A percentile compares a stretch with the other conserved stretches of the same genome.
Conservation (phyloP, 148 eudicot genomes). For the Amaranthus hypochondriacus region DNA sequence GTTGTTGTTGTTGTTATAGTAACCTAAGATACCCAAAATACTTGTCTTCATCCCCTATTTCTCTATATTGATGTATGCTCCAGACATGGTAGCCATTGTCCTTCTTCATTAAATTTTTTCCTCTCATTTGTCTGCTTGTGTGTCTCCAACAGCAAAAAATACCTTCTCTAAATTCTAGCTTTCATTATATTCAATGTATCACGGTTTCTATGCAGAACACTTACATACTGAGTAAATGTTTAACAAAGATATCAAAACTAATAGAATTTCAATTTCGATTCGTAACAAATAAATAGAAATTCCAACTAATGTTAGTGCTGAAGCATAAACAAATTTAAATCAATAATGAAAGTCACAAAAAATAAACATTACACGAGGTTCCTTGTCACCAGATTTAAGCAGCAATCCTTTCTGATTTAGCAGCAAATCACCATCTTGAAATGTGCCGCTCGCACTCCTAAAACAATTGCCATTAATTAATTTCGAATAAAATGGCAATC, state of each 20-base stretch:
- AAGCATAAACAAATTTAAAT: background rate
- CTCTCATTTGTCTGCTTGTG: no score
- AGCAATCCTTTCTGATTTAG: slow-evolving; percentile 79
- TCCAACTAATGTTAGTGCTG: background rate
- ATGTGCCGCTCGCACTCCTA: slow-evolving; percentile 96
- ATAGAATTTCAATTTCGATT: background rate
- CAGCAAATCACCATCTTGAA: slow-evolving; percentile 87
- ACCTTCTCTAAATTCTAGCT: no score
- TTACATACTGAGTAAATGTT: background rate
- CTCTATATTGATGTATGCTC: no score
- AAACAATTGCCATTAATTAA: slow-evolving; percentile 3
- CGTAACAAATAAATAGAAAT: background rate
- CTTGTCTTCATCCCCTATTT: no score
- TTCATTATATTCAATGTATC: no score
- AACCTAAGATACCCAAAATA: no score
- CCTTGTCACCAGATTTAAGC: slow-evolving; percentile 57
- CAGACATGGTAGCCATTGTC: no score
- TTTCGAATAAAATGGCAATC: background rate
- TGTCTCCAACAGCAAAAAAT: no score
- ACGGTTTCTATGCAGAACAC: no score
- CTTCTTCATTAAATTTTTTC: no score
- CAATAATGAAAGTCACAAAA: background rate
- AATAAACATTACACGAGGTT: slow-evolving; percentile 43
- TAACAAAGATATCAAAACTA: background rate
- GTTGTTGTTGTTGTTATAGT: no score